Percentiles rank a stretch among this genome's conserved stretches.
phyloP scores from a whole-genome alignment of 2,329 filamentous ascomycete species.

The Lizonia empirigonia region DNA sequence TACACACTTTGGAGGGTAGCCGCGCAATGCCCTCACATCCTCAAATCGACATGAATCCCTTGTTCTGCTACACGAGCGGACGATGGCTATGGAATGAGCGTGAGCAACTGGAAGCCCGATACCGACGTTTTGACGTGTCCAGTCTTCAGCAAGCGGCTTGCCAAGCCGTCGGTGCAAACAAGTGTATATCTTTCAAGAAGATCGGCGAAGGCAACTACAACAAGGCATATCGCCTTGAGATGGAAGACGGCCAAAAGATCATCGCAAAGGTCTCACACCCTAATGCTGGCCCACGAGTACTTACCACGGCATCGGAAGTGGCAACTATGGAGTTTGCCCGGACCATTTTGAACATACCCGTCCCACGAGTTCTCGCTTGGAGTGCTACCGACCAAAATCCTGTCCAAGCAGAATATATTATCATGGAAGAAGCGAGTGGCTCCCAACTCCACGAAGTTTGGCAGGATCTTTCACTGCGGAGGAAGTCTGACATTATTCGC shows the following conservation, averaged over 20 bases:
- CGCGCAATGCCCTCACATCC: conserved; percentile 8
- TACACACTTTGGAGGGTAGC: conserved; percentile 14
- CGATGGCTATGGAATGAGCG: conserved; percentile 29
- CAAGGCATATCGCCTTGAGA: conserved; percentile 26
- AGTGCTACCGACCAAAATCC: conserved; percentile 30
- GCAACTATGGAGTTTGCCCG: conserved; percentile 21
- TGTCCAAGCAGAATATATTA: conserved; percentile 39
- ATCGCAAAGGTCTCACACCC: conserved; percentile 30
- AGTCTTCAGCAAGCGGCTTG: conserved; percentile 17
- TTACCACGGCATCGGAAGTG: conserved; percentile 19
- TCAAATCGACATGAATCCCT: conserved; percentile 15
- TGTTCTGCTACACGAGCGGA: conserved; percentile 26
- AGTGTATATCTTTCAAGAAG: conserved; percentile 19
- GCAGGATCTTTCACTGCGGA: conserved; percentile 27
- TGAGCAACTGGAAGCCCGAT: conserved; percentile 23
- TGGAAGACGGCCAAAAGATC: conserved; percentile 25
- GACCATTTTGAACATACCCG: conserved; percentile 26
- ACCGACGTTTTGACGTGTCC: conserved; percentile 20
- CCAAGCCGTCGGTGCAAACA: conserved; percentile 10
- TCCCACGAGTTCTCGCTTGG: conserved; percentile 34
- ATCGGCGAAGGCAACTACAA: conserved; percentile 41
- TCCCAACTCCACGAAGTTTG: conserved; percentile 30
- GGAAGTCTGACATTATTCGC: conserved; percentile 29
- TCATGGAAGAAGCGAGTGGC: conserved; percentile 39
- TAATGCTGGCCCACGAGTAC: conserved; percentile 23